Conservation (phyloP, 345 rosid species). For the Syzygium aqueum region DNA sequence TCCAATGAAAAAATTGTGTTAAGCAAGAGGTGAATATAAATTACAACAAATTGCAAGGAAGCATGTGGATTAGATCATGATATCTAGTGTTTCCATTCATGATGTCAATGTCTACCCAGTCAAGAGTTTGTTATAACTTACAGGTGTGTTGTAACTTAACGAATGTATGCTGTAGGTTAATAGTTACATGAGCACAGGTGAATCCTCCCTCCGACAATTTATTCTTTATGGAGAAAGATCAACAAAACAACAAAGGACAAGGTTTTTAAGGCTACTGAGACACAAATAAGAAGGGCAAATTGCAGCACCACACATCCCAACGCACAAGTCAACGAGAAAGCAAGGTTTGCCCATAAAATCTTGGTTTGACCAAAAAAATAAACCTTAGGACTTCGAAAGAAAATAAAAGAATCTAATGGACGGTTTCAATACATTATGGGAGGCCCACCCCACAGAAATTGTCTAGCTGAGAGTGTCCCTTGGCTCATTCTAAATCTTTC, state of each 20-base stretch:
- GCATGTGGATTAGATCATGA: neutral
- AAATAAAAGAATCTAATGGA: neutral
- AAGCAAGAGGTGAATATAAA: neutral
- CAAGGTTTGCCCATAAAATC: neutral
- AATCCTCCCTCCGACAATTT: neutral
- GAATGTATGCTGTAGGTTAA: neutral
- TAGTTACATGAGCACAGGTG: neutral
- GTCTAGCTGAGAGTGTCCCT: neutral
- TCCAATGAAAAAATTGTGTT: neutral
- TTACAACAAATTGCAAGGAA: neutral
- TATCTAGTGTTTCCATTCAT: neutral
- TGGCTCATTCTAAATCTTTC: neutral
- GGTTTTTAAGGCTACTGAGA: neutral
- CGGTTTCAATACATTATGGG: neutral
- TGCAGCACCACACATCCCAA: neutral
- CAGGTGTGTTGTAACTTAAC: neutral
- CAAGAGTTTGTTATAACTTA: neutral
- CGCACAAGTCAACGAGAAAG: neutral
- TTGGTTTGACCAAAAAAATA: neutral
- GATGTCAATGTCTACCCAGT: neutral
- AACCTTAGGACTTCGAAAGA: neutral
- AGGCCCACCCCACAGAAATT: neutral
- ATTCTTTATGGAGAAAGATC: neutral
- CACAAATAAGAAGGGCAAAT: neutral
- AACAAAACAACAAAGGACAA: neutral